A percentile compares a stretch with the other conserved stretches of the same genome.
Evolutionary conservation across 768 basidiomycete species (phyloP).

Genomic region (Hericium rajendrae): DNA sequence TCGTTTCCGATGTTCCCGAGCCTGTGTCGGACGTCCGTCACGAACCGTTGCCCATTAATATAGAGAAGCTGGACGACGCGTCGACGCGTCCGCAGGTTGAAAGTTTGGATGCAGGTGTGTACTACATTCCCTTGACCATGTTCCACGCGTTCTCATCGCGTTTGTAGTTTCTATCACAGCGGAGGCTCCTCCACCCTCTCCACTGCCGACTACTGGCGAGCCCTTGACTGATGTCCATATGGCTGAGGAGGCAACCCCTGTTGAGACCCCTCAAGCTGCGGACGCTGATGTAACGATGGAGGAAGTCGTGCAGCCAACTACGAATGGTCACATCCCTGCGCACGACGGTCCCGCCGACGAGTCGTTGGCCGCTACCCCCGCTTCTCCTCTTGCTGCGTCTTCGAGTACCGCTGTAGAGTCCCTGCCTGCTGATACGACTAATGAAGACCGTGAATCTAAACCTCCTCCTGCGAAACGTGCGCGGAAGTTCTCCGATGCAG

Average conservation of each 20-base stretch:
- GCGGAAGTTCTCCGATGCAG: constrained; percentile 65
- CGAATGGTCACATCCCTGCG: constrained; percentile 14
- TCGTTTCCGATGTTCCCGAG: constrained; percentile 51
- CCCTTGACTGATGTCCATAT: constrained; percentile 47
- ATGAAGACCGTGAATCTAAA: constrained; percentile 44
- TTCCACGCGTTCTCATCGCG: not conserved
- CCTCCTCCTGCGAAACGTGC: constrained; percentile 82
- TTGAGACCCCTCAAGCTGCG: constrained; percentile 1
- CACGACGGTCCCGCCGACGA: constrained; percentile 6
- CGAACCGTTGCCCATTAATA: constrained; percentile 45
- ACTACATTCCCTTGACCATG: constrained; percentile 11
- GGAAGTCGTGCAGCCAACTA: constrained; percentile 8
- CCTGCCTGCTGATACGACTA: constrained; percentile 14
- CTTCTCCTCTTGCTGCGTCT: constrained; percentile 21
- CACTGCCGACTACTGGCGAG: constrained; percentile 35
- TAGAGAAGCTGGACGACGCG: constrained; percentile 31
- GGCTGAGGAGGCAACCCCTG: constrained; percentile 29
- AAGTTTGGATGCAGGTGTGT: constrained; percentile 42
- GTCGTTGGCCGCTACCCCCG: constrained; percentile 16
- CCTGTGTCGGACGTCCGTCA: constrained; percentile 61
- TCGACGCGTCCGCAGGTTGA: constrained; percentile 36
- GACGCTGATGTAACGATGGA: constrained; percentile 1
- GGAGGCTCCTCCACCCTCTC: constrained; percentile 16
- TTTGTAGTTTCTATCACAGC: constrained; percentile 11
- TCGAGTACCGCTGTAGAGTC: constrained; percentile 24